Evolutionary conservation across 2,329 filamentous ascomycete species (phyloP), one percentile per base, ranked within the genome.

Genomic region (Cercospora zeina): DNA sequence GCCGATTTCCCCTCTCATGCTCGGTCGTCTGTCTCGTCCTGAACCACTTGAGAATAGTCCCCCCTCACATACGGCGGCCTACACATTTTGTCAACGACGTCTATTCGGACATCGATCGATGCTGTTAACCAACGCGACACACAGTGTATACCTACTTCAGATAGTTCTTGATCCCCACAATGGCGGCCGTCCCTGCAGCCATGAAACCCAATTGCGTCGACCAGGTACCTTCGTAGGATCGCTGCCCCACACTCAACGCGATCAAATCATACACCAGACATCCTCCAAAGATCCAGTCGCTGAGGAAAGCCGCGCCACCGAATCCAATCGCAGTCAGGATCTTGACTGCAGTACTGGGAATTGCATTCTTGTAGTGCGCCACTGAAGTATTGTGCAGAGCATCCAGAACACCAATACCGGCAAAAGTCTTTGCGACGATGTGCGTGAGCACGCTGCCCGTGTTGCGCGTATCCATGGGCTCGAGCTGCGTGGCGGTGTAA

Each of bases 201-300:
- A 82, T 86, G 9, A 74, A 74, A 0, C 78, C 81, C 51, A 86
- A 70, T 64, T 85, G 65, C 59, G 74, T 78, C 34, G 82, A 79
- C 84, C 83, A 86, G 1, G 74, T 73, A 6, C 67, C 65, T 37
- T 79, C 74, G 51, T 75, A 75, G 34, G 84, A 81, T 7, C 82
- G 73, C 65, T 87, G 84, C 0, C 84, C 84, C 0, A 83, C 79
- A 31, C 77, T 76, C 64, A 86, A 68, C 7, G 80, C 83, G 13
- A 85, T 75, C 16, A 86, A 75, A 70, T 86, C 82, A 69, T 86
- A 86, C 0, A 84, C 83, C 63, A 87, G 70, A 68, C 84, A 85
- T 0, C 80, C 82, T 0, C 84, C 84, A 55, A 86, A 82, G 57
- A 86, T 85, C 83, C 83, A 86, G 69, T 87, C 84, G 66, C 82